Conservation (phyloP, 306 rosid species). For the Trifolium repens region DNA sequence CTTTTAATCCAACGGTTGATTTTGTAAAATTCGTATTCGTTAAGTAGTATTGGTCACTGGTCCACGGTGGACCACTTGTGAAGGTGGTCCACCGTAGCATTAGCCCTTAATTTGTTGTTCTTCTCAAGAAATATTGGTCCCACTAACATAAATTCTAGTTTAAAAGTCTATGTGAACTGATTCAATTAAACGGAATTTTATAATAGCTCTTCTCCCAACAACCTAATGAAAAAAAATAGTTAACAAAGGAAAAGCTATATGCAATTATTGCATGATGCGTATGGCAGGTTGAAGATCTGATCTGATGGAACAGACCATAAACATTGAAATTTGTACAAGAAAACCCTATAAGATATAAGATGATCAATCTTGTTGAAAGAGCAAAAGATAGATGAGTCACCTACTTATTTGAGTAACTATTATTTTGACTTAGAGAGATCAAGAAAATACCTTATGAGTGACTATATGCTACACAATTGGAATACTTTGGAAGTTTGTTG, state of each 20-base stretch:
- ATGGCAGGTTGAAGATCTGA: background rate
- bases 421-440: background rate
- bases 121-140: background rate
- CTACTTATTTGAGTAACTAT: background rate
- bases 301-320: background rate
- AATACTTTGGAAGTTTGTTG: background rate
- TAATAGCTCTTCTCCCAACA: background rate
- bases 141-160: background rate
- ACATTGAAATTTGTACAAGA: background rate
- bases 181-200: background rate
- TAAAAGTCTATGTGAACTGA: background rate
- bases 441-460: background rate
- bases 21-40: too few species aligned
- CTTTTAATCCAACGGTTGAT: too few species aligned
- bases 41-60: too few species aligned
- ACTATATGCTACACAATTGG: background rate
- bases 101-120: background rate
- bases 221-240: background rate
- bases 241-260: background rate
- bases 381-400: background rate
- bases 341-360: background rate
- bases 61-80: too few species aligned
- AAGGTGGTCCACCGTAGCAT: too few species aligned
- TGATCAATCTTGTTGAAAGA: slow-evolving; percentile 1
- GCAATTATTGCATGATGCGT: background rate